Evolutionary conservation across 371 early-diverging fungal genomes (phyloP).

Genomic region (Mortierella sp.): DNA sequence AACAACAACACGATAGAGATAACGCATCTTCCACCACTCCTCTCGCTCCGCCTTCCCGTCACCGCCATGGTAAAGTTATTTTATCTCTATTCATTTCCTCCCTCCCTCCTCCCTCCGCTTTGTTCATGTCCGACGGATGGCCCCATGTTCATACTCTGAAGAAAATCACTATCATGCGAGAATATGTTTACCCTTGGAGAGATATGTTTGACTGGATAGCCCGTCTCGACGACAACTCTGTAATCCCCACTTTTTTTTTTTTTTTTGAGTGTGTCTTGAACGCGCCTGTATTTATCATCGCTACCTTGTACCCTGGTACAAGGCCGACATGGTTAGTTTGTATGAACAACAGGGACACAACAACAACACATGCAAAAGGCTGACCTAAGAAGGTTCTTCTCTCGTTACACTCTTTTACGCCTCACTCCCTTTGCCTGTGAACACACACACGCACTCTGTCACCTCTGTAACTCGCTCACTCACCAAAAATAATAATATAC

Average conservation of each 20-base stretch:
- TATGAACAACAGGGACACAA: neutral
- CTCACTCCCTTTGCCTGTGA: neutral
- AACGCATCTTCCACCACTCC: constrained; percentile 13
- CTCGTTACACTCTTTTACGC: neutral
- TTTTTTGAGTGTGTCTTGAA: neutral
- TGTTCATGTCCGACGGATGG: neutral
- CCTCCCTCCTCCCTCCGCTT: neutral
- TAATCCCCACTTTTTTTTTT: constrained; percentile 8
- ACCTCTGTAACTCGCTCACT: neutral
- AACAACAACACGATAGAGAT: constrained; percentile 3
- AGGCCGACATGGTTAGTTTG: neutral
- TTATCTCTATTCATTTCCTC: neutral
- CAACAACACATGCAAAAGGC: constrained; percentile 4
- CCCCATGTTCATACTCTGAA: neutral
- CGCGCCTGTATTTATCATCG: neutral
- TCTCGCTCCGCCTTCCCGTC: constrained; percentile 9
- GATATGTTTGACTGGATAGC: neutral
- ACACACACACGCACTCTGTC: no score
- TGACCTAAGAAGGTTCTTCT: constrained; percentile 11
- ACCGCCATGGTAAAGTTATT: constrained; percentile 28
- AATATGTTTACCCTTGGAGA: neutral
- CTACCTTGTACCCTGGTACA: neutral
- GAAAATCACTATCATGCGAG: neutral
- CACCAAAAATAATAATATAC: neutral
- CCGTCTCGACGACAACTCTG: neutral